Evolutionary conservation across 2,329 filamentous ascomycete genomes (phyloP).

Genomic region (Colletotrichum eremochloae): DNA sequence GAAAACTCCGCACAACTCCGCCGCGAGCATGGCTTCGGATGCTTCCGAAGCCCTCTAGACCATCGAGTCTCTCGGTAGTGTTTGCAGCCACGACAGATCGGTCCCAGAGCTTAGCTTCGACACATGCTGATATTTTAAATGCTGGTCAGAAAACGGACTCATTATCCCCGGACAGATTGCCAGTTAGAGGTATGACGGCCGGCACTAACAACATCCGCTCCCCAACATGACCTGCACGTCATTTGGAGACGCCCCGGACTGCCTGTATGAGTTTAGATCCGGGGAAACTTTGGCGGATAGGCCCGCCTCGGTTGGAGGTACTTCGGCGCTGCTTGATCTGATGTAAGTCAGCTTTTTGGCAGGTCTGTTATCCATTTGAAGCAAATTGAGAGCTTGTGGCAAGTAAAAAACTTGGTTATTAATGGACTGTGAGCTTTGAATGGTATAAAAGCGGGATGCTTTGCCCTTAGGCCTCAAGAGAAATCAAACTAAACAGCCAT

Average conservation of each 20-base stretch:
- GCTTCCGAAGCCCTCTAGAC: neutral
- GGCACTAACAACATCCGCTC: slow-evolving; percentile 31
- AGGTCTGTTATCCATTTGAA: neutral
- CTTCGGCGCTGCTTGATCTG: slow-evolving; percentile 33
- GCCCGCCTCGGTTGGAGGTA: slow-evolving; percentile 37
- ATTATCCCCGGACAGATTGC: slow-evolving; percentile 34
- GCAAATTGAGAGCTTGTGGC: neutral
- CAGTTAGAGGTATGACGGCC: slow-evolving; percentile 30
- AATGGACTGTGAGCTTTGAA: neutral
- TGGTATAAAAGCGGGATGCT: neutral
- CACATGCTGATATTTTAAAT: neutral
- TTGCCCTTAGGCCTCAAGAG: neutral
- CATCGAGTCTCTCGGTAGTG: neutral
- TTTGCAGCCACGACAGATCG: neutral
- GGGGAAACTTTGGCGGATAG: slow-evolving; percentile 29
- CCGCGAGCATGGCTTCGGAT: neutral
- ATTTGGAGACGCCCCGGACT: slow-evolving; percentile 30
- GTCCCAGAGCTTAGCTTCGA: neutral
- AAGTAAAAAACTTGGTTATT: neutral
- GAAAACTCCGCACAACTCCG: slow-evolving; percentile 37
- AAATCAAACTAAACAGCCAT: no score
- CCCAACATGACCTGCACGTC: slow-evolving; percentile 29
- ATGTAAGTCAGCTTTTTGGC: neutral
- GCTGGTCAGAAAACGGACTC: slow-evolving; percentile 23
- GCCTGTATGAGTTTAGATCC: slow-evolving; percentile 33